Evolutionary conservation across 192 early-diverging fungal genomes (phyloP).

Genomic region (Funneliformis mosseae): DNA sequence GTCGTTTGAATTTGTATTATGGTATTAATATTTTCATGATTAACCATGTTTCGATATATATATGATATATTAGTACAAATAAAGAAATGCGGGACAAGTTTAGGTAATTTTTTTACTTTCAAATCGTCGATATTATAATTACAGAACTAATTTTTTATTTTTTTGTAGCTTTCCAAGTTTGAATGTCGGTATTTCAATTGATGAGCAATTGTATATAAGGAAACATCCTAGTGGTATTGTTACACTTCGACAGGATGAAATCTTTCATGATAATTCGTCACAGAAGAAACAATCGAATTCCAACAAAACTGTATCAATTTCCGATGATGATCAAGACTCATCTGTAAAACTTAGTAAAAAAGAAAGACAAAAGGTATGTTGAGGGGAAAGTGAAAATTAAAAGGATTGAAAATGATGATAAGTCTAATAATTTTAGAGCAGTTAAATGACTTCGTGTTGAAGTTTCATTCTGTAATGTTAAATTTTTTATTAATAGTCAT

Average conservation of each 20-base stretch:
- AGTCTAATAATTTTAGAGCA: constrained; percentile 8
- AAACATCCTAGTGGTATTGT: background rate
- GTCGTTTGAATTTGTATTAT: background rate
- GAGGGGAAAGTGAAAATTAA: background rate
- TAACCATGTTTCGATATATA: background rate
- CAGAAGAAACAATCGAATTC: background rate
- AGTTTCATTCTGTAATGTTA: constrained; percentile 19
- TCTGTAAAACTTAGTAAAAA: background rate
- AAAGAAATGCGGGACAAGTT: background rate
- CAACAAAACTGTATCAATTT: background rate
- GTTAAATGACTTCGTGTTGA: background rate
- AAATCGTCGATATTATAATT: background rate
- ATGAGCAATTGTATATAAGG: background rate
- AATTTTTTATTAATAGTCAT: constrained; percentile 14
- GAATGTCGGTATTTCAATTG: background rate
- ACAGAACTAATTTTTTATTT: background rate
- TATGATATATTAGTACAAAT: background rate
- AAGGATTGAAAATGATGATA: background rate
- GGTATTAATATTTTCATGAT: background rate
- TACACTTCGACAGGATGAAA: background rate
- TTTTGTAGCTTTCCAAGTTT: background rate
- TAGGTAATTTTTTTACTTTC: background rate
- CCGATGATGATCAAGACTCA: background rate
- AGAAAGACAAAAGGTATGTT: background rate
- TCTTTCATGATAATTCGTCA: background rate